Percentiles rank a stretch among this genome's conserved stretches.
Conservation (phyloP, 805 yeast genomes). For the Phaffomyces opuntiae region DNA sequence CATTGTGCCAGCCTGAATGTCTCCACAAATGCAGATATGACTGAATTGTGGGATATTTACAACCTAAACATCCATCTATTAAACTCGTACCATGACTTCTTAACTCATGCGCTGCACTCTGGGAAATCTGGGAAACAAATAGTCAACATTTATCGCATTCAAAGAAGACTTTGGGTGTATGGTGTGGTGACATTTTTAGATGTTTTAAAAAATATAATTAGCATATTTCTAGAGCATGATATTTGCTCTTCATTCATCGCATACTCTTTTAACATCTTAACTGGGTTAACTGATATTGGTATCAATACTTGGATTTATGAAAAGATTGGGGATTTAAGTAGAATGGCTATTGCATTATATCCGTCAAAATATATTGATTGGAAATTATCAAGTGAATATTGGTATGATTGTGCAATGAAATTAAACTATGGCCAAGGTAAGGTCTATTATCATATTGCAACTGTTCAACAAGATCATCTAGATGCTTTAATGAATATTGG, state of each 20-base stretch:
- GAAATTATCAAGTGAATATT: slow-evolving; percentile 75
- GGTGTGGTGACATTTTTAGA: slow-evolving; percentile 78
- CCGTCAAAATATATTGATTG: slow-evolving; percentile 78
- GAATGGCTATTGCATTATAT: slow-evolving; percentile 84
- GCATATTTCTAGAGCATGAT: slow-evolving; percentile 70
- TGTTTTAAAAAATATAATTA: slow-evolving; percentile 66
- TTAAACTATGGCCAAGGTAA: slow-evolving; percentile 80
- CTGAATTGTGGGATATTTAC: slow-evolving; percentile 66
- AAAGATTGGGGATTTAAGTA: slow-evolving; percentile 74
- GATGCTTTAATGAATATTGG: slow-evolving; percentile 79
- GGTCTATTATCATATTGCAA: slow-evolving; percentile 79
- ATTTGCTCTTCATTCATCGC: slow-evolving; percentile 70
- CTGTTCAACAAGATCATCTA: slow-evolving; percentile 64
- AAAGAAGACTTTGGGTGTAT: slow-evolving; percentile 78
- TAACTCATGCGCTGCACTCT: slow-evolving; percentile 65
- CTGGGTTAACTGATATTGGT: slow-evolving; percentile 30
- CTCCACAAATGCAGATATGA: slow-evolving; percentile 49
- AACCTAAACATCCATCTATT: slow-evolving; percentile 58
- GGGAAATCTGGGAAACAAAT: slow-evolving; percentile 73
- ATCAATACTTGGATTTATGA: slow-evolving; percentile 58
- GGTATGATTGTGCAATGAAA: slow-evolving; percentile 72
- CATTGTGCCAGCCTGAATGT: slow-evolving; percentile 55
- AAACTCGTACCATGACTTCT: slow-evolving; percentile 66
- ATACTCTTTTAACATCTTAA: slow-evolving; percentile 52
- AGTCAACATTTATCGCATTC: slow-evolving; percentile 70